Base-by-base conservation (phyloP, 208 protist species). In the Leishmania aethiopica region DNA sequence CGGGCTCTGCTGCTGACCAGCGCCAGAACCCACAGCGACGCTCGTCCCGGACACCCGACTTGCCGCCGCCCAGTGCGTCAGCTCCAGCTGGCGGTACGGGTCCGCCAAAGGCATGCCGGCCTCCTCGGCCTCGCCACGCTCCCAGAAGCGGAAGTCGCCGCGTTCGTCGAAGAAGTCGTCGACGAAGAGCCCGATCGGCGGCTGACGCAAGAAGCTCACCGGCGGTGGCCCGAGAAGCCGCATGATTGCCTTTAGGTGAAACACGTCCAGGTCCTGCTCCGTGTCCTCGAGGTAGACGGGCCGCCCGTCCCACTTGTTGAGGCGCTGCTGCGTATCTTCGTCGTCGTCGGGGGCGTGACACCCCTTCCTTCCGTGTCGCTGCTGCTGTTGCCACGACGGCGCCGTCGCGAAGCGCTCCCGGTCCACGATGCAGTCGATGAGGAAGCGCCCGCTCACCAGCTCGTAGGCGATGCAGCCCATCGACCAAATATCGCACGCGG, bases 401-500 rank as follows among this genome's bases (percentile, higher is more conserved):
- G 62, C 64, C 32, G 64, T 60, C 32, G 69, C 81, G 22, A 76
- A 51, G 28, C 73, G 47, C 35, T 83, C 80, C 40, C 84, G 82
- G 69, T 88, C 82, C 11, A 45, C 76, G 45, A 77, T 70, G 55
- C 69, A 59, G 78, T 97, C 93, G 49, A 97, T 89, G 64, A 96
- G 80, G 75, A 92, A 91, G 69, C 78, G 83, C 2, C 92, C 94
- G 32, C 85, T 89, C 67, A 97, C 78, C 73, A 97, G 87, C 72
- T 97, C 94, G 86, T 93, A 97, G 13, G 93, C 90, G 62, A 95
- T 88, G 83, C 94, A 97, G 32, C 86, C 94, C 1, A 97, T 51
- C 6, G 89, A 94, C 94, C 94, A 97, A 32, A 97, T 79, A 78
- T 97, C 94, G 40, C 92, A 88, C 22, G 89, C 87, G 42, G 89